Evolutionary conservation across 495 filamentous ascomycete genomes (phyloP).

Genomic region (Penicillium roqueforti): DNA sequence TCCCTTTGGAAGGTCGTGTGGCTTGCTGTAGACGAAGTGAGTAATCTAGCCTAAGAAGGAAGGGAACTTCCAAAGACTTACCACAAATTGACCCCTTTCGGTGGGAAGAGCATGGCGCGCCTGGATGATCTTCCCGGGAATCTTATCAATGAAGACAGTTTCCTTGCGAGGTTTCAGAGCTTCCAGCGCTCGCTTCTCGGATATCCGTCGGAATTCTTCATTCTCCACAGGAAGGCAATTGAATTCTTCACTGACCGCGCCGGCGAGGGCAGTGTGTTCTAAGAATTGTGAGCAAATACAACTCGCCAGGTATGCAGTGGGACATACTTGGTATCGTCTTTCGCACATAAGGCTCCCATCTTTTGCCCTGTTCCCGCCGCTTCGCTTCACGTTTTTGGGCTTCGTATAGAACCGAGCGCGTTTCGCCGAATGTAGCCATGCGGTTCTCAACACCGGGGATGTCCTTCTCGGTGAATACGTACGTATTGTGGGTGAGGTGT

Average conservation of each 20-base stretch:
- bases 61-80: slow-evolving; percentile 22
- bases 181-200: slow-evolving; percentile 56
- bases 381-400: slow-evolving; percentile 43
- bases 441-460: slow-evolving; percentile 37
- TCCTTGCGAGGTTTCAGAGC: slow-evolving; percentile 60
- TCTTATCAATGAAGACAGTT: slow-evolving; percentile 39
- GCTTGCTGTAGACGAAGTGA: slow-evolving; percentile 31
- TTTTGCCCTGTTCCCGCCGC: slow-evolving; percentile 53
- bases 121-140: slow-evolving; percentile 38
- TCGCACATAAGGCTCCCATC: slow-evolving; percentile 63
- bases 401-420: slow-evolving; percentile 45
- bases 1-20: slow-evolving; percentile 36
- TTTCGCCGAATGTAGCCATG: slow-evolving; percentile 42
- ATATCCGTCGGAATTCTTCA: slow-evolving; percentile 60
- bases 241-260: slow-evolving; percentile 69
- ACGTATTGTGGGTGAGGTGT: slow-evolving; percentile 64
- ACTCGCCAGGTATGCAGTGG: neutral
- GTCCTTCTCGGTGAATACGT: slow-evolving; percentile 45
- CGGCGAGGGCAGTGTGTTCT: slow-evolving; percentile 80
- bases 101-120: slow-evolving; percentile 36
- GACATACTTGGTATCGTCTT: slow-evolving; percentile 77
- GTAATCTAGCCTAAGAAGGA: neutral
- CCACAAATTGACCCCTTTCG: slow-evolving; percentile 39
- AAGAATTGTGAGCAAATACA: slow-evolving; percentile 20
- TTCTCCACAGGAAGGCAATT: slow-evolving; percentile 73